Base-by-base conservation (phyloP, 225 moss, liverwort and hornwort species). In the Neckera pumila region DNA sequence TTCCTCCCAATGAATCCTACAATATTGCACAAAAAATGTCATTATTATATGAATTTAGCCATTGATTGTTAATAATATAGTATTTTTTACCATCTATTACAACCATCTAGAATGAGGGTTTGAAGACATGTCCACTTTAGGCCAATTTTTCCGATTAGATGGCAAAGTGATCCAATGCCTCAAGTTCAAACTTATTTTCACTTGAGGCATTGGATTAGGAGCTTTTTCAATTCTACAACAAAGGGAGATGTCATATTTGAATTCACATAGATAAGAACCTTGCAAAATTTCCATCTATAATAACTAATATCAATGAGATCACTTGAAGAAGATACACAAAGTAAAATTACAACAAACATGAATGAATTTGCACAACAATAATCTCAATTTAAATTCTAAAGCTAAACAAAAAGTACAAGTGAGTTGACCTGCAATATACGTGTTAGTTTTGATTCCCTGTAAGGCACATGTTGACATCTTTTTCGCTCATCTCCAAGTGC, bases 401-500 rank as follows among this genome's bases (percentile, higher is more conserved):
- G 21, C n/a, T 34, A 80, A 60, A 67, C 2, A 49, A 26, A 25
- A 78, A 65, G 56, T 81, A 17, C 53, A 64, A 64, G n/a, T 67
- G 40, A 76, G 60, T 71, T 84, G 87, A 97, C 97, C 94, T 97
- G 97, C 64, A 97, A 90, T 94, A 97, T 91, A 62, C 95, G 93
- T 83, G 97, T 97, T 85, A 97, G 94, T 92, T 96, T 97, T 83
- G 97, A 97, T 91, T 97, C 96, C 89, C 97, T 92, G 67, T 97
- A 97, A 17, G 96, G 97, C 84, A 97, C 94, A 92, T 97, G 95
- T 81, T 96, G 97, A 84, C 96, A 95, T 79, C 94, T 93, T 91
- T 96, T 97, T 58, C 87, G 93, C 87, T 97, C 97, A 91, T 97
- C 96, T 82, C 96, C 97, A 86, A 97, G 84, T 85, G 96, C 94